Evolutionary conservation across 768 basidiomycete species (phyloP), one percentile per base, ranked within the genome.

Genomic region (Lentinula sp.): DNA sequence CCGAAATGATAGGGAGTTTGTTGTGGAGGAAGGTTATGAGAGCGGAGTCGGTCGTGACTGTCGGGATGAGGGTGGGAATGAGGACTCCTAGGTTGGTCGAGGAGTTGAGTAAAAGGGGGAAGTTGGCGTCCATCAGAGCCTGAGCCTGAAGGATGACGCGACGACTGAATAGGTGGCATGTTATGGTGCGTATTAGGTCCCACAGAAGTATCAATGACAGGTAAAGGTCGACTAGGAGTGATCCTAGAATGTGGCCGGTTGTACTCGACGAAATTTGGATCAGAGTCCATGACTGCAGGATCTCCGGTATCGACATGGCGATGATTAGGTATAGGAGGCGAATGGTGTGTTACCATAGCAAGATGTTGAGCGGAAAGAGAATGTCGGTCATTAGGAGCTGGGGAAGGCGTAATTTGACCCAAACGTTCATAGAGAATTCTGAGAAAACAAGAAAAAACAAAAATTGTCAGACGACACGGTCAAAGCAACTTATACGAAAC

Each of bases 391-490:
- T 70, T 56, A 62, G 45, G 54, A 67, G 75, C 49, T 73, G 78
- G 59, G 8, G 50, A 50, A 37, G 84, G 80, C 21, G 86, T 82
- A 21, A 84, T 76, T 42, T 78, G 77, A 55, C 85, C 81, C 9
- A 93, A 77, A 57, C 89, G 86, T 72, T 93, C 91, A 69, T 93
- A 93, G 59, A 93, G 75, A 46, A 93, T 84, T 57, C 90, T 84
- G 65, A 75, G 64, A 56, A 39, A 39, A 23, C 23, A 23, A 8
- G 37, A 39, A 54, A 61, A 64, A 60, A 21, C 18, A 34, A 58
- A 7, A 15, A 13, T 39, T 43, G 37, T 56, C 39, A 42, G 31
- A 31, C 23, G 42, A 28, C 43, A 45, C 61, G 62, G 56, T 62
- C 59, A 62, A 64, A 65, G 59, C 62, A 62, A 68, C 68, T 60